Base-by-base conservation (phyloP, 2,329 filamentous ascomycete species). In the Xylariaceae sp. region DNA sequence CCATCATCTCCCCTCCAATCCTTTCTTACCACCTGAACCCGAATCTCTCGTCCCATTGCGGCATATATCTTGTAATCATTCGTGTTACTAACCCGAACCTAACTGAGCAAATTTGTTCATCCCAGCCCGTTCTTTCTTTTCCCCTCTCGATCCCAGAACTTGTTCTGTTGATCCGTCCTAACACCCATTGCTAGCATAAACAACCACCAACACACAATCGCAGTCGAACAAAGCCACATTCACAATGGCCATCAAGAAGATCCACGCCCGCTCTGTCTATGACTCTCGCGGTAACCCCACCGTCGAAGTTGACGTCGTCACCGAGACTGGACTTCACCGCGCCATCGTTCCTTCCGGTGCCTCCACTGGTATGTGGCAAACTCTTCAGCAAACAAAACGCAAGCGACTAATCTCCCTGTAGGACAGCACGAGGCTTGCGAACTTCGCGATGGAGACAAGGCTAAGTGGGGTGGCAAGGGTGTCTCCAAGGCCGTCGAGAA, bases 231-330 rank as follows among this genome's bases (percentile, higher is more conserved):
- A 39, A 7, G 16, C 47, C 41, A 49, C 54, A 36, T 28, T 66
- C 76, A 92, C 72, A 64, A 99, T 99, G 94, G 80, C 89, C 69
- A 90, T 94, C 76, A 85, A 86, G 75, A 93, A 92, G 82, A 83
- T 94, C 72, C 88, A 92, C 83, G 89, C 89, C 71, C 89, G 94
- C 73, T 92, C 88, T 71, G 91, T 99, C 81, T 99, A 93, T 85
- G 94, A 99, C 84, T 97, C 94, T 75, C 93, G 94, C 73, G 84
- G 84, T 73, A 99, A 99, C 87, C 94, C 94, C 70, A 99, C 94
- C 72, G 93, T 97, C 71, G 93, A 97, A 83, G 93, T 97, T 69
- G 93, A 97, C 74, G 85, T 97, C 67, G 88, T 96, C 78, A 97
- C 92, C 66, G 90, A 96, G 80, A 95, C 89, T 67, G 93, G 93